phyloP scores from a whole-genome alignment of 108 stramenopile genomes.

The Cyclotella kingstonii region DNA sequence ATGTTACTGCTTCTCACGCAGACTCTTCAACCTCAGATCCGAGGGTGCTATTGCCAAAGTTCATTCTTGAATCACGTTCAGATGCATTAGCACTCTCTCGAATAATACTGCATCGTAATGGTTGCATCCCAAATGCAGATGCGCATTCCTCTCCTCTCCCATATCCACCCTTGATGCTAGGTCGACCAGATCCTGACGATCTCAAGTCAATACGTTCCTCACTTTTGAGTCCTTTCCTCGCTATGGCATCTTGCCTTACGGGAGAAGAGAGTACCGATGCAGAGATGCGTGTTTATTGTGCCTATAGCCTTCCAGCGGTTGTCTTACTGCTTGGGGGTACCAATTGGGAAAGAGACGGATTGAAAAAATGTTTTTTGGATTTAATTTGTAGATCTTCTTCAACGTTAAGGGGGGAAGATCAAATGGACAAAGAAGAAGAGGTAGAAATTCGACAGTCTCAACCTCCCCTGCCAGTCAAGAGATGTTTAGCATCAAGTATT shows the following conservation, averaged over 20 bases:
- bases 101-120: constrained; percentile 38
- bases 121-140: constrained; percentile 21
- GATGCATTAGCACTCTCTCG: constrained; percentile 42
- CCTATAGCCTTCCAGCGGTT: constrained; percentile 97
- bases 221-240: constrained; percentile 80
- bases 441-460: constrained; percentile 1
- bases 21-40: constrained; percentile 13
- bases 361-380: constrained; percentile 78
- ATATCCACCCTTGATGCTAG: constrained; percentile 29
- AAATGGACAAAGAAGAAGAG: constrained; percentile 21
- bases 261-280: constrained; percentile 85
- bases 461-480: constrained; percentile 78
- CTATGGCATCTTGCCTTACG: constrained; percentile 72
- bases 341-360: constrained; percentile 77
- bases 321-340: constrained; percentile 79
- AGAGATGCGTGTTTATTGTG: constrained; percentile 95
- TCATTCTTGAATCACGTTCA: constrained; percentile 40
- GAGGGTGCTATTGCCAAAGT: constrained; percentile 32
- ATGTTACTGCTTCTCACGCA: not conserved
- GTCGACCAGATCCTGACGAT: constrained; percentile 62
- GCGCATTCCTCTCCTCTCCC: constrained; percentile 8
- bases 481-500: constrained; percentile 89
- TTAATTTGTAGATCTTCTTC: constrained; percentile 53
- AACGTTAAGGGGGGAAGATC: constrained; percentile 1
- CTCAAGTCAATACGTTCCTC: constrained; percentile 52